Conservation (phyloP, 495 filamentous ascomycete genomes). For the Podospora tetraspora region DNA sequence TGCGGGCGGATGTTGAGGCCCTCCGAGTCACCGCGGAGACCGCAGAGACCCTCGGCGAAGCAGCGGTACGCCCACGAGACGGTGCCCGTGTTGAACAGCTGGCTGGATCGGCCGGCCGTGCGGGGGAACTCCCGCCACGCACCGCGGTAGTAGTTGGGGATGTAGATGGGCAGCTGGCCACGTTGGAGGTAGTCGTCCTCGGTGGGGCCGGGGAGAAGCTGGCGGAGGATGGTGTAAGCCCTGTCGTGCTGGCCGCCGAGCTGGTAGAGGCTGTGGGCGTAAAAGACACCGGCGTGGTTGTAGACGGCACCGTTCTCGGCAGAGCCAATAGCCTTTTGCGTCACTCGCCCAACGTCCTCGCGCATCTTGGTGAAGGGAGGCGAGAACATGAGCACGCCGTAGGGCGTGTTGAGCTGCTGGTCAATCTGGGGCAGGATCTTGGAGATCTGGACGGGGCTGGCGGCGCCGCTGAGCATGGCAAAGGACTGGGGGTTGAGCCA, state of each 20-base stretch:
- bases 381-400: conserved; percentile 50
- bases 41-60: conserved; percentile 51
- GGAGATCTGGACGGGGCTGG: conserved; percentile 36
- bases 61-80: conserved; percentile 51
- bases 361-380: conserved; percentile 51
- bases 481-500: conserved; percentile 55
- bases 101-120: conserved; percentile 50
- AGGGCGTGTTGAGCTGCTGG: conserved; percentile 46
- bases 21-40: conserved; percentile 43
- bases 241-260: conserved; percentile 45
- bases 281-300: conserved; percentile 53
- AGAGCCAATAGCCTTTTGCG: conserved; percentile 52
- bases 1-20: conserved; percentile 46
- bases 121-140: conserved; percentile 46
- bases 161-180: conserved; percentile 51
- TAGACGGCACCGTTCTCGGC: conserved; percentile 54
- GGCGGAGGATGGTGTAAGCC: conserved; percentile 45
- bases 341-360: conserved; percentile 54
- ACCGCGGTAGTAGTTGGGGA: conserved; percentile 55
- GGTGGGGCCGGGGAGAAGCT: conserved; percentile 48
- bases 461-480: conserved; percentile 50
- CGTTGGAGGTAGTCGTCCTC: conserved; percentile 49
- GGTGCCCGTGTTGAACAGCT: conserved; percentile 55
- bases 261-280: conserved; percentile 46
- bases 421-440: conserved; percentile 47